Evolutionary conservation across 306 rosid genomes (phyloP).

Genomic region (Dalbergia cochinchinensis): DNA sequence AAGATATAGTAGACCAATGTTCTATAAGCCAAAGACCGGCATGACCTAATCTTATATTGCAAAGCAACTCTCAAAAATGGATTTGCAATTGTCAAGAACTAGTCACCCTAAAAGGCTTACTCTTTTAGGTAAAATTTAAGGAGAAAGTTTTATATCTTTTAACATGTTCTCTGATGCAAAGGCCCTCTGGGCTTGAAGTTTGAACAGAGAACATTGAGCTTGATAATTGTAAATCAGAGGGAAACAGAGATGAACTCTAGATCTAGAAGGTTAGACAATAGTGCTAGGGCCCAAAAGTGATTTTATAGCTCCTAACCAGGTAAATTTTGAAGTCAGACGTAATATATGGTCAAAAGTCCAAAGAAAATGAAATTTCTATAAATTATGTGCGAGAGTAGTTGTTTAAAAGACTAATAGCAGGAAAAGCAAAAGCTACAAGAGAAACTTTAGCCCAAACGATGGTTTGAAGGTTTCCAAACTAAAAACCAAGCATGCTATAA

Average conservation of each 20-base stretch:
- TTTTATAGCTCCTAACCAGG: not conserved
- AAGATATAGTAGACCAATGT: not conserved
- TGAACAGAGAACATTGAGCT: too few relatives aligned
- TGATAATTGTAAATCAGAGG: too few relatives aligned
- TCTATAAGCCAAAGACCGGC: not conserved
- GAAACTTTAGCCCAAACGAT: too few relatives aligned
- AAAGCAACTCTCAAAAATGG: not conserved
- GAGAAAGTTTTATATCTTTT: not conserved
- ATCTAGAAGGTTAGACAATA: too few relatives aligned
- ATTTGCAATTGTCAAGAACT: not conserved
- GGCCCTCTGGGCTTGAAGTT: not conserved
- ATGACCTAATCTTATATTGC: conserved; percentile 4
- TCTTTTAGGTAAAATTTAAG: not conserved
- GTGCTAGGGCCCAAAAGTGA: not conserved
- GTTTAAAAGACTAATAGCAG: not conserved
- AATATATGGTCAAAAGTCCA: not conserved
- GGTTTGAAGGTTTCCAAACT: too few relatives aligned
- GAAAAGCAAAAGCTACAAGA: too few relatives aligned
- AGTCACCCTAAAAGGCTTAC: conserved; percentile 9
- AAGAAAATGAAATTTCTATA: not conserved
- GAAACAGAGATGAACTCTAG: too few relatives aligned
- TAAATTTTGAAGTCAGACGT: not conserved
- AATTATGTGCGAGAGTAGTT: not conserved
- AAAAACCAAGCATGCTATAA: too few relatives aligned
- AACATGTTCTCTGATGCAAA: not conserved